phyloP scores from a whole-genome alignment of 805 yeast genomes.

The Metschnikowia amazonensis region DNA sequence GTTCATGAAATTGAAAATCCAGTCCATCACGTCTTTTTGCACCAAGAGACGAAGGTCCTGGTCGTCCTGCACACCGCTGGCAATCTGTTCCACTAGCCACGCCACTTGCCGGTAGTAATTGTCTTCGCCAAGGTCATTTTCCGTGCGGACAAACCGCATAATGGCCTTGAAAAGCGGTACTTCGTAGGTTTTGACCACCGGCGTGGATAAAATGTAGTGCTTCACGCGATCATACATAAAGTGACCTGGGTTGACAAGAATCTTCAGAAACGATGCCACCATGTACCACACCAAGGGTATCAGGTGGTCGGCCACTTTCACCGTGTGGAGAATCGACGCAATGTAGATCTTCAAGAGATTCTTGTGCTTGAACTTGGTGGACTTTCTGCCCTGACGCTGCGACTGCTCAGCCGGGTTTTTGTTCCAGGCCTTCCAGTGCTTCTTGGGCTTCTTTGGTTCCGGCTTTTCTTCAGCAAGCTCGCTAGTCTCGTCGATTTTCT shows the following conservation, averaged over 20 bases:
- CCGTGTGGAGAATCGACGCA: constrained; percentile 41
- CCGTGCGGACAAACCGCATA: constrained; percentile 21
- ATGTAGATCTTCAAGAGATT: constrained; percentile 52
- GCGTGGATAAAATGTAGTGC: constrained; percentile 60
- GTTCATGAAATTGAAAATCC: constrained; percentile 52
- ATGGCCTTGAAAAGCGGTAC: constrained; percentile 46
- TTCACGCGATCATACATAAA: constrained; percentile 66
- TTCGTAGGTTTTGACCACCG: constrained; percentile 39
- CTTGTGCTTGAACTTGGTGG: constrained; percentile 49
- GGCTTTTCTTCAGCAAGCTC: neutral
- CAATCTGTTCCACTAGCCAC: constrained; percentile 61
- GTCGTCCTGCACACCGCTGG: constrained; percentile 41
- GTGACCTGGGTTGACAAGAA: constrained; percentile 68
- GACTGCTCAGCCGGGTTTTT: neutral
- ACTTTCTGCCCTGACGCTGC: constrained; percentile 31
- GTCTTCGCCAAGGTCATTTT: constrained; percentile 34
- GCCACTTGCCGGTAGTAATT: constrained; percentile 55
- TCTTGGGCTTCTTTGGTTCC: neutral
- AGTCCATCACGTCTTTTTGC: constrained; percentile 59
- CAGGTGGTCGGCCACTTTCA: constrained; percentile 18
- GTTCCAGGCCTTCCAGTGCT: neutral
- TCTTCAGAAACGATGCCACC: constrained; percentile 52
- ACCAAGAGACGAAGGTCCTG: constrained; percentile 54
- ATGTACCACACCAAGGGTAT: constrained; percentile 42
- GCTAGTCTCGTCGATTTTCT: neutral